Evolutionary conservation across 305 asterid species (phyloP).

Genomic region (Fraxinus latifolia): DNA sequence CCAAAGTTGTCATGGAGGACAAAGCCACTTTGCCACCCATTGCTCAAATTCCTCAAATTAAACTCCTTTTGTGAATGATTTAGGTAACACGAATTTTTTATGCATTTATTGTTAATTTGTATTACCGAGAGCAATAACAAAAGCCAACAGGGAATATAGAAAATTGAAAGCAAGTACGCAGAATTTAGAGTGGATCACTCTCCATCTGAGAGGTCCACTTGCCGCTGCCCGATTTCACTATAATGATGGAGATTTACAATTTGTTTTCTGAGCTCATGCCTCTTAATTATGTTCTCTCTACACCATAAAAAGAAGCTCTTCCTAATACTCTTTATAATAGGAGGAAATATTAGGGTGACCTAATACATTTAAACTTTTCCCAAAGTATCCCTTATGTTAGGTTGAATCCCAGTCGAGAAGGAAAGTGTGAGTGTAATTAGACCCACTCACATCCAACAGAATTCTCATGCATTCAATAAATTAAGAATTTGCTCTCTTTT

Average conservation of each 20-base stretch:
- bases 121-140: background rate
- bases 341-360: background rate
- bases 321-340: background rate
- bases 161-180: background rate
- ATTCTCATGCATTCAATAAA: background rate
- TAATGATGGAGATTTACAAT: background rate
- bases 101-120: background rate
- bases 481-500: background rate
- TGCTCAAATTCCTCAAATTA: background rate
- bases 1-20: background rate
- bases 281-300: background rate
- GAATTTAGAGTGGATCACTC: background rate
- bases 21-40: background rate
- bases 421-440: background rate
- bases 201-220: background rate
- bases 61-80: background rate
- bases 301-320: background rate
- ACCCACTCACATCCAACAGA: background rate
- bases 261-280: background rate
- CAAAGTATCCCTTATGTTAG: background rate
- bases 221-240: background rate
- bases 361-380: background rate
- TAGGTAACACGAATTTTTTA: background rate
- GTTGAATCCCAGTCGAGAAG: background rate
- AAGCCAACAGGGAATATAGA: background rate